Conservation (phyloP, 2,329 filamentous ascomycete species). For the Magnaporthiopsis incrustans region DNA sequence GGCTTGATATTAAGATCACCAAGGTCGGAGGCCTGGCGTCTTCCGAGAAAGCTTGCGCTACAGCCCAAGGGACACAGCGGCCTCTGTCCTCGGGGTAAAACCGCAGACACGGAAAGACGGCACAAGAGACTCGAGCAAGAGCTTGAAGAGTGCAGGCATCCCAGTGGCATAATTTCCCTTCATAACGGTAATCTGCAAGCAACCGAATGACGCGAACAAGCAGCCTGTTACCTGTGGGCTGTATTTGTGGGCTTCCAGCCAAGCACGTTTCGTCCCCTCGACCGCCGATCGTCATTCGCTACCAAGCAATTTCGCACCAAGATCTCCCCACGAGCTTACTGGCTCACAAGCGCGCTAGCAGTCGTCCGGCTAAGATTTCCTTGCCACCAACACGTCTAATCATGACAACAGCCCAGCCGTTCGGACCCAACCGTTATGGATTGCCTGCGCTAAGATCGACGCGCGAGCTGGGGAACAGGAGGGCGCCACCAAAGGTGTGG, state of each 20-base stretch:
- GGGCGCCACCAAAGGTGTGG: background rate
- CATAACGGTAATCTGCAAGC: background rate
- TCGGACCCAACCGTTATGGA: too few species aligned
- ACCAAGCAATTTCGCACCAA: background rate
- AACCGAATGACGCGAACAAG: background rate
- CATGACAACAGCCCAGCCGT: too few species aligned
- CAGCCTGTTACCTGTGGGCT: too few species aligned
- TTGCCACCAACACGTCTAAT: background rate
- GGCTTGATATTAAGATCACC: background rate
- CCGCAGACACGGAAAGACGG: too few species aligned
- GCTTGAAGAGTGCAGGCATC: too few species aligned
- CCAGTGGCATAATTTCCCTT: too few species aligned
- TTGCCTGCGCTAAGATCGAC: background rate
- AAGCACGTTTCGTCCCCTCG: background rate
- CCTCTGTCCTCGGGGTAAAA: too few species aligned
- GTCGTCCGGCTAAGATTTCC: background rate
- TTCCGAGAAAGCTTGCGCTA: too few species aligned
- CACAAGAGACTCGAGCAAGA: too few species aligned
- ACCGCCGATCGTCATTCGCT: background rate
- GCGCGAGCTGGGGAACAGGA: background rate
- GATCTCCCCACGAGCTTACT: background rate
- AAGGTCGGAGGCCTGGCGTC: background rate
- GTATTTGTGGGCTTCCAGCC: background rate
- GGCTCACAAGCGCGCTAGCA: background rate
- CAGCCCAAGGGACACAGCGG: too few species aligned